Evolutionary conservation across 108 stramenopile species (phyloP).

Genomic region (Tribonema minus): DNA sequence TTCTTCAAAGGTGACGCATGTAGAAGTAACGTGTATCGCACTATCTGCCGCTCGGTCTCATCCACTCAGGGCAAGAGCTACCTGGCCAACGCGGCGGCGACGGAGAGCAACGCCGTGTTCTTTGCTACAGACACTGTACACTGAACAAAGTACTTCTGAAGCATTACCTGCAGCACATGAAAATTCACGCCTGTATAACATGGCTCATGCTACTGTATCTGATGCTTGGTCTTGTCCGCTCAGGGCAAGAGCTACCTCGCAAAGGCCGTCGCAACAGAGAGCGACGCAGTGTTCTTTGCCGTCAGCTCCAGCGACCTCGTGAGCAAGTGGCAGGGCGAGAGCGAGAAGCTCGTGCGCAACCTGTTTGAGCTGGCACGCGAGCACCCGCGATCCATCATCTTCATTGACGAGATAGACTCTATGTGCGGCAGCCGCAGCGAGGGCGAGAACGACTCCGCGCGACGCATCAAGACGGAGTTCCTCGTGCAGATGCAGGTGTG

Average conservation of each 20-base stretch:
- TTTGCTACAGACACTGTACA: too few species aligned
- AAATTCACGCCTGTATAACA: too few species aligned
- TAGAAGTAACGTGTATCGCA: too few species aligned
- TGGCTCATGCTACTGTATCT: too few species aligned
- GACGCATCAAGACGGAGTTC: constrained; percentile 97
- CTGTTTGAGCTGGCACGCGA: constrained; percentile 97
- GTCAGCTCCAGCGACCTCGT: constrained; percentile 89
- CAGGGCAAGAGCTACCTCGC: constrained; percentile 89
- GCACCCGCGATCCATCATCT: constrained; percentile 76
- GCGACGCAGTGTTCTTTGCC: constrained; percentile 92
- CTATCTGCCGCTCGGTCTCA: too few species aligned
- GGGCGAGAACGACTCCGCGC: constrained; percentile 80
- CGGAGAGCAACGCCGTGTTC: constrained; percentile 94
- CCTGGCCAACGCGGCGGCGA: constrained; percentile 98
- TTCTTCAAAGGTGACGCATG: too few species aligned
- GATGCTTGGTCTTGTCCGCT: too few species aligned
- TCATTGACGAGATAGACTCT: constrained; percentile 96
- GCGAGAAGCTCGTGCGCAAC: constrained; percentile 88
- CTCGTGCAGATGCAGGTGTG: constrained; percentile 98
- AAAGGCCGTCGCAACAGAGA: constrained; percentile 98
- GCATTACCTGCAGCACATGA: too few species aligned
- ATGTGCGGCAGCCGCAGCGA: constrained; percentile 80
- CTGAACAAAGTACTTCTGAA: too few species aligned
- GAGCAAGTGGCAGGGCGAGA: constrained; percentile 89
- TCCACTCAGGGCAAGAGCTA: constrained; percentile 96